These are phyloP conservation scores for Trametes meyenii DNA, from an alignment of 768 basidiomycete genomes.

Conservation along the genomic window DNA sequence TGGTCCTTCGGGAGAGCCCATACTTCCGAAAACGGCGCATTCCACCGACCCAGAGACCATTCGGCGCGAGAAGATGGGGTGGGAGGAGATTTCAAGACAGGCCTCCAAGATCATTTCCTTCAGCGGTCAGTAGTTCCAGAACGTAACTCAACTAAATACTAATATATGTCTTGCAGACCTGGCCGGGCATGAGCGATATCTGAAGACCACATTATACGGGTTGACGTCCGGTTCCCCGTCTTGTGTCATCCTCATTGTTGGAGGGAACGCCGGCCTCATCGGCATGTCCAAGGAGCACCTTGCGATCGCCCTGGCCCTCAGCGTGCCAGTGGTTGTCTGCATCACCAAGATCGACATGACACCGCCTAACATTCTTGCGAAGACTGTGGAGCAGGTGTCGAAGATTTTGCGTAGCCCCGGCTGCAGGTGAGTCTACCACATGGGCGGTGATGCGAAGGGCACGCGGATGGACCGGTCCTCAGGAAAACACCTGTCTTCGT, in stretches of 20 bases:
- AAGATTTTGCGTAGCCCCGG: conserved; percentile 94
- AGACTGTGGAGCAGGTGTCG: conserved; percentile 88
- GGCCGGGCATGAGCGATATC: conserved; percentile 92
- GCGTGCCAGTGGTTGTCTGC: conserved; percentile 90
- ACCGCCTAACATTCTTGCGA: conserved; percentile 85
- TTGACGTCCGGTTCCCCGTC: conserved; percentile 93
- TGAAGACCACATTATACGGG: conserved; percentile 94
- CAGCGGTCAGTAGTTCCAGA: conserved; percentile 55
- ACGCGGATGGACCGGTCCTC: background rate
- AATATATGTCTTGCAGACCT: conserved; percentile 57
- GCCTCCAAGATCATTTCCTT: conserved; percentile 94
- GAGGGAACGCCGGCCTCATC: conserved; percentile 90
- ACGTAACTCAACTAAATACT: background rate
- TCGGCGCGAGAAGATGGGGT: conserved; percentile 85
- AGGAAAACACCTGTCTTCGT: conserved; percentile 87
- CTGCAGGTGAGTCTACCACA: conserved; percentile 61
- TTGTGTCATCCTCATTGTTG: conserved; percentile 91
- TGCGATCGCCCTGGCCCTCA: conserved; percentile 90
- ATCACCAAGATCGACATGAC: conserved; percentile 99
- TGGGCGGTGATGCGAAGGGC: background rate
- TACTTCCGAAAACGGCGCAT: conserved; percentile 67
- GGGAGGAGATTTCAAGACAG: conserved; percentile 92
- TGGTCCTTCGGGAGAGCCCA: conserved; percentile 70
- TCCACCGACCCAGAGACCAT: conserved; percentile 63
- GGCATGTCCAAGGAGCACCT: conserved; percentile 97